Conservation (phyloP, 1,284 basidiomycete genomes). For the Quambalaria eucalypti region DNA sequence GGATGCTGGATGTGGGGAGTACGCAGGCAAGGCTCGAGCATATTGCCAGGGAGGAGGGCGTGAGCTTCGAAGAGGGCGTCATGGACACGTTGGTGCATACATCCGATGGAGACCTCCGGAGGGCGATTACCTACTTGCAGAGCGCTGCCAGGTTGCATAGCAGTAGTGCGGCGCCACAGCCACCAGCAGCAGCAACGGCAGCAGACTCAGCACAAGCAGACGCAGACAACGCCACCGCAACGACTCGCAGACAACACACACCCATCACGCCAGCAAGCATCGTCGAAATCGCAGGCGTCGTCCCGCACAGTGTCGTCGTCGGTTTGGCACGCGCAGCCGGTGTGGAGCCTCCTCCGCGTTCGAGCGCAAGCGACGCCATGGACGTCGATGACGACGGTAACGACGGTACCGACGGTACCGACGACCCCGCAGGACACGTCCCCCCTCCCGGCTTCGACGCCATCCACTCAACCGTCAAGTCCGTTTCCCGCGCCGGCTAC, state of each 20-base stretch:
- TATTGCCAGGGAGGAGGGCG: constrained; percentile 60
- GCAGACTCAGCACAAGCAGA: constrained; percentile 13
- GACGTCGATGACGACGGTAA: constrained; percentile 44
- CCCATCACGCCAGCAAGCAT: constrained; percentile 63
- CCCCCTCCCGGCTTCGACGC: constrained; percentile 68
- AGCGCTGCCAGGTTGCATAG: constrained; percentile 70
- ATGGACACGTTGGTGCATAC: constrained; percentile 66
- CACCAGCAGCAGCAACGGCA: no score
- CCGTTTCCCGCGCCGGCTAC: constrained; percentile 76
- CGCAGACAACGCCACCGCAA: constrained; percentile 12
- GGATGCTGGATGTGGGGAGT: constrained; percentile 71
- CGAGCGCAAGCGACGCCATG: constrained; percentile 19
- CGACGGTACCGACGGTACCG: constrained; percentile 55
- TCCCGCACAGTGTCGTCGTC: constrained; percentile 66
- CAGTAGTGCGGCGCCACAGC: constrained; percentile 5
- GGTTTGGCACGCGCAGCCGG: constrained; percentile 67
- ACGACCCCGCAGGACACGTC: constrained; percentile 42
- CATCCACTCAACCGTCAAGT: constrained; percentile 65
- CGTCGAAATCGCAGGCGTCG: constrained; percentile 93
- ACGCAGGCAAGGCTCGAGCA: constrained; percentile 67
- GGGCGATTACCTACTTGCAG: constrained; percentile 97
- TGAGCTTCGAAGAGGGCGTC: constrained; percentile 44
- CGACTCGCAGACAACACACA: constrained; percentile 45
- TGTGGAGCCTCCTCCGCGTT: constrained; percentile 52
- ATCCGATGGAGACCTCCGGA: constrained; percentile 85